Evolutionary conservation across 306 rosid species (phyloP).

Genomic region (Medicago truncatula): MtrunA17r5.0-ANR NC_053044.1:37170001-37170500

Average conservation of each 20-base stretch:
- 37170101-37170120: slow-evolving; percentile 35
- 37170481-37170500: slow-evolving; percentile 35
- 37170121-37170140: slow-evolving; percentile 49
- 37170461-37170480: slow-evolving; percentile 33
- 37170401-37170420: slow-evolving; percentile 52
- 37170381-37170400: slow-evolving; percentile 51
- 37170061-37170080: slow-evolving; percentile 10
- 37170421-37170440: slow-evolving; percentile 34
- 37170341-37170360: slow-evolving; percentile 70
- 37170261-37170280: slow-evolving; percentile 58
- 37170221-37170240: slow-evolving; percentile 59
- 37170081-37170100: slow-evolving; percentile 25
- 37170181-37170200: slow-evolving; percentile 40
- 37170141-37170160: slow-evolving; percentile 58
- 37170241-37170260: slow-evolving; percentile 59
- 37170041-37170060: slow-evolving; percentile 18
- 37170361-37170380: slow-evolving; percentile 77
- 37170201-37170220: slow-evolving; percentile 49
- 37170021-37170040: neutral
- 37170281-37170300: slow-evolving; percentile 38
- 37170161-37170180: slow-evolving; percentile 19
- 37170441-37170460: slow-evolving; percentile 42
- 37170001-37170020: too few species aligned
- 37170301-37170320: slow-evolving; percentile 40
- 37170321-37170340: slow-evolving; percentile 70